Percentiles rank a stretch among this genome's conserved stretches.
Conservation (phyloP, 1,284 basidiomycete species). For the Leccinum insigne region DNA sequence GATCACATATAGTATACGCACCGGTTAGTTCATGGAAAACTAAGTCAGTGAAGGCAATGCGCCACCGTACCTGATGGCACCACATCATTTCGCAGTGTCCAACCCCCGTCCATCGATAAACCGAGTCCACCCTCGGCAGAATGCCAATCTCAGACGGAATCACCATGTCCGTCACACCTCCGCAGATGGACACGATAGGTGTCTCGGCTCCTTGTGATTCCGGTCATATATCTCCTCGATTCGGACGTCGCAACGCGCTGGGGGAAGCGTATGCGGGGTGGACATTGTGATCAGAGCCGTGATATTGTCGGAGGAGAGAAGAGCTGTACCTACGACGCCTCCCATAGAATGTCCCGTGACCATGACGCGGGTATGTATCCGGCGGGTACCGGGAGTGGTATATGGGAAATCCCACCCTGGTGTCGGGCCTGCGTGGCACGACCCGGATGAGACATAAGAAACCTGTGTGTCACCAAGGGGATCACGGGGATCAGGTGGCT, state of each 20-base stretch:
- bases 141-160: slow-evolving; percentile 92
- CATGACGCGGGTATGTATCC: slow-evolving; percentile 56
- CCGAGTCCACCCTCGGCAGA: slow-evolving; percentile 41
- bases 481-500: no score
- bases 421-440: no score
- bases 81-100: slow-evolving; percentile 98
- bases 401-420: no score
- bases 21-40: no score
- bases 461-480: no score
- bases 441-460: no score
- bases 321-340: slow-evolving; percentile 85
- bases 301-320: slow-evolving; percentile 64
- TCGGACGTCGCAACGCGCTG: slow-evolving; percentile 82
- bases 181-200: slow-evolving; percentile 86
- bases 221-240: slow-evolving; percentile 74
- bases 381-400: slow-evolving; percentile 60
- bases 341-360: slow-evolving; percentile 98
- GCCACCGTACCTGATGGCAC: slow-evolving; percentile 97
- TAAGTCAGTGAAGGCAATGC: slow-evolving; percentile 53
- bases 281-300: slow-evolving; percentile 93
- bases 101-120: slow-evolving; percentile 77
- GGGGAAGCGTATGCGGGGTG: slow-evolving; percentile 88
- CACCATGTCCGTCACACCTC: slow-evolving; percentile 91
- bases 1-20: no score
- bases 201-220: slow-evolving; percentile 47